Evolutionary conservation across 2,329 filamentous ascomycete species (phyloP), one percentile per base, ranked within the genome.

Genomic region (Moelleriella libera): DNA sequence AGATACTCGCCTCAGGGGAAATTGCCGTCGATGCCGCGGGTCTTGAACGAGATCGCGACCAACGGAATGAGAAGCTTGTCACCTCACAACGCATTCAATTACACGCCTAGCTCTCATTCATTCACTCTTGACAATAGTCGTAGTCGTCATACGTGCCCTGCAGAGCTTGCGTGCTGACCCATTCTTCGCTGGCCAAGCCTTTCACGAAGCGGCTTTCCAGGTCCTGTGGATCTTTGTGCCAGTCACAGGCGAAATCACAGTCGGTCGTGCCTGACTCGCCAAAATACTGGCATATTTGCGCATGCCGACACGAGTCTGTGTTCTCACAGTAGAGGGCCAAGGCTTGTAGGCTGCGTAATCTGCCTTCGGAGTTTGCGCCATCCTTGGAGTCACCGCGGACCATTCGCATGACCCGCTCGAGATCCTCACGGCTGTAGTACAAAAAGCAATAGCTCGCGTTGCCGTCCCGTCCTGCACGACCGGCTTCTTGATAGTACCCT

Each of bases 401-500:
- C 66, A 81, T 66, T 51, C 67, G 73, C 8, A 74, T 78, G 8
- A 85, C 78, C 1, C 88, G 76, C 58, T 95, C 85, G 30, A 87
- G 73, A 58, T 96, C 89, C 62, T 94, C 86, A 10, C 85, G 79
- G 50, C 82, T 88, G 65, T 96, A 97, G 64, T 96, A 95, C 47
- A 97, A 69, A 47, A 95, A 86, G 59, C 88, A 96, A 51, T 84
- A 78, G 32, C 84, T 83, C 0, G 88, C 88, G 52, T 90, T 89
- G 29, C 88, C 87, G 56, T 97, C 90, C 41, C 90, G 78, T 0
- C 90, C 90, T 5, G 89, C 90, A 40, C 90, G 83, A 0, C 90
- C 90, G 2, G 88, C 89, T 71, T 97, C 90, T 65, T 97, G 90
- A 58, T 96, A 95, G 60, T 92, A 96, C 1, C 89, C 88, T 62